Percentiles rank a stretch among this genome's conserved stretches.
These are phyloP conservation scores for Fusarium chaquense DNA, from an alignment of 2,329 filamentous ascomycete species.

Conservation along the genomic window DNA sequence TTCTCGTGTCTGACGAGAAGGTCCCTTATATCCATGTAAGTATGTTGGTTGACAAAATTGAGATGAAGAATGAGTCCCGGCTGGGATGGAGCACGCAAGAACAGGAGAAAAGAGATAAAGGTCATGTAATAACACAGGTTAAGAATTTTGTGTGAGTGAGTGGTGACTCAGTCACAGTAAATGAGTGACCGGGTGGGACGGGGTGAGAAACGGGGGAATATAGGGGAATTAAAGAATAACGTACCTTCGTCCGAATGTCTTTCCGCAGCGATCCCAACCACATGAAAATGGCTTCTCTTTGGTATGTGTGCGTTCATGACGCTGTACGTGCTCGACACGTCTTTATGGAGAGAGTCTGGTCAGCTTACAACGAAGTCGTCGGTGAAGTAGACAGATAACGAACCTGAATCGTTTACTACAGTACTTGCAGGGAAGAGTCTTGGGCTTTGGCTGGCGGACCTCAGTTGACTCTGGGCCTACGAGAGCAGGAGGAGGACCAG, in stretches of 20 bases:
- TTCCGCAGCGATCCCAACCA: constrained; percentile 69
- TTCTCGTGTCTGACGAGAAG: constrained; percentile 73
- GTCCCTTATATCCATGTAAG: constrained; percentile 74
- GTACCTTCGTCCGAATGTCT: constrained; percentile 72
- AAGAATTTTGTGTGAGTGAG: constrained; percentile 30
- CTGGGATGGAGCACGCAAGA: constrained; percentile 4
- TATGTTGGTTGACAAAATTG: constrained; percentile 28
- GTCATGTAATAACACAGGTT: constrained; percentile 13
- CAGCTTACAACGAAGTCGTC: constrained; percentile 28
- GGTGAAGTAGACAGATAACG: constrained; percentile 47
- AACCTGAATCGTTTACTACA: constrained; percentile 73
- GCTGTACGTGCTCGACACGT: constrained; percentile 73
- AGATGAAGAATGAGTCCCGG: constrained; percentile 1
- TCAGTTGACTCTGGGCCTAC: constrained; percentile 61
- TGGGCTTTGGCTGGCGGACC: constrained; percentile 69
- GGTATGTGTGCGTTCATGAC: constrained; percentile 73
- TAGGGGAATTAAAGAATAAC: constrained; percentile 50
- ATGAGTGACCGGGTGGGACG: constrained; percentile 35
- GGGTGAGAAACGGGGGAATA: constrained; percentile 36
- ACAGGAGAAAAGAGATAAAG: neutral
- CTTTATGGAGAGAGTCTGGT: constrained; percentile 53
- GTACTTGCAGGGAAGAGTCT: constrained; percentile 72
- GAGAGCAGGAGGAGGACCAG: constrained; percentile 45
- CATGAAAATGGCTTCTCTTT: constrained; percentile 75
- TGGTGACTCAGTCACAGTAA: constrained; percentile 27